phyloP scores from a whole-genome alignment of 2,329 filamentous ascomycete genomes.

The Colletotrichum nymphaeae region DNA sequence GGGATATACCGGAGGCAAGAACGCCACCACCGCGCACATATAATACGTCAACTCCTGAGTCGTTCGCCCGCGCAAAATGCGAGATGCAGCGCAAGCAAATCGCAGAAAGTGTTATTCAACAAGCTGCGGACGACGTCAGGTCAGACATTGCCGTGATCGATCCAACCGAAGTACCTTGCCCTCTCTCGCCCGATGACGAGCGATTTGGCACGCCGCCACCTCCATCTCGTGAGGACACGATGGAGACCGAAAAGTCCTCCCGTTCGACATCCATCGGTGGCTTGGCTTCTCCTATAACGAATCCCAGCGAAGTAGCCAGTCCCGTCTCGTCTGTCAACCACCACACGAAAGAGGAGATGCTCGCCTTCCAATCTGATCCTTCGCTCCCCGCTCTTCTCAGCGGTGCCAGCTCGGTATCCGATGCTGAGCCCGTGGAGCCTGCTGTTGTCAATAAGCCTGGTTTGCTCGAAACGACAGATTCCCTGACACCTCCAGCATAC shows the following conservation, averaged over 20 bases:
- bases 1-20: conserved; percentile 46
- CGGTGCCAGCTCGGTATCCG: conserved; percentile 73
- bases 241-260: conserved; percentile 60
- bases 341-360: conserved; percentile 57
- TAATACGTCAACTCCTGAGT: conserved; percentile 53
- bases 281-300: conserved; percentile 64
- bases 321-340: conserved; percentile 55
- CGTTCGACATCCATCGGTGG: conserved; percentile 63
- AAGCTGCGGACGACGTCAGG: conserved; percentile 36
- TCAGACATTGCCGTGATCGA: conserved; percentile 39
- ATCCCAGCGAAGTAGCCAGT: conserved; percentile 64
- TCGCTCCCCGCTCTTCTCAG: conserved; percentile 73
- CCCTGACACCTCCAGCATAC: conserved; percentile 64
- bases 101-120: conserved; percentile 46
- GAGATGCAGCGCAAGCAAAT: conserved; percentile 45
- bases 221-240: conserved; percentile 53
- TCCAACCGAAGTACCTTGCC: conserved; percentile 50
- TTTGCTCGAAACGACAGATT: conserved; percentile 64
- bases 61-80: conserved; percentile 51
- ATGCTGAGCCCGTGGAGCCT: conserved; percentile 68
- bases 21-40: conserved; percentile 49
- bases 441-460: conserved; percentile 56
- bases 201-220: conserved; percentile 40
- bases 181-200: conserved; percentile 59
- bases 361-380: conserved; percentile 71